phyloP scores from a whole-genome alignment of 2,329 filamentous ascomycete genomes.

The Fusarium globosum region DNA sequence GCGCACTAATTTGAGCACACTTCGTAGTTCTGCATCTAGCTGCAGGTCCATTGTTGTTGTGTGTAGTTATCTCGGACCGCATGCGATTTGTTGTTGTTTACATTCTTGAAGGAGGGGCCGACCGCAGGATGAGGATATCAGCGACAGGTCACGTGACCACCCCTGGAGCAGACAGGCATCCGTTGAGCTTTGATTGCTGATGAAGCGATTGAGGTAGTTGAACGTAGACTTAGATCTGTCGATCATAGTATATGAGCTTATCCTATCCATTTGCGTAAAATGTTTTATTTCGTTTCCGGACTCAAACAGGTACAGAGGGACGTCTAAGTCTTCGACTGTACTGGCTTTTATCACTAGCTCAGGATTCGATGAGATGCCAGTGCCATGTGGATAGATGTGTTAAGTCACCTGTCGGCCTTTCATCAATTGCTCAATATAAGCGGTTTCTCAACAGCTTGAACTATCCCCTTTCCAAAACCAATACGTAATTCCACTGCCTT shows the following conservation, averaged over 20 bases:
- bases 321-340: neutral
- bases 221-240: rapidly evolving
- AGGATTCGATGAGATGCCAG: neutral
- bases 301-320: neutral
- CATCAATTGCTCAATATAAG: no score
- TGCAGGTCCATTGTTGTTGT: neutral
- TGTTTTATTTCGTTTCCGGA: neutral
- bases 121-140: rapidly evolving
- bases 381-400: no score
- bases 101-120: neutral
- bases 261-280: rapidly evolving
- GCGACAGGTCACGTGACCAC: neutral
- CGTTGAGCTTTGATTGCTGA: neutral
- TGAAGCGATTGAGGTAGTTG: rapidly evolving
- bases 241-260: rapidly evolving
- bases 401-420: no score
- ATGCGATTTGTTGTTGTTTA: neutral
- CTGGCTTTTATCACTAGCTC: neutral
- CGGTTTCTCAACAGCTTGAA: neutral
- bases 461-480: neutral
- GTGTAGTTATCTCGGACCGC: no score
- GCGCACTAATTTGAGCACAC: neutral
- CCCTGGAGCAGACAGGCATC: neutral
- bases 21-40: neutral
- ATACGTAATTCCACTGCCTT: neutral